These are phyloP conservation scores for Skeletonema tropicum DNA, from an alignment of 108 stramenopile genomes.

Conservation along the genomic window DNA sequence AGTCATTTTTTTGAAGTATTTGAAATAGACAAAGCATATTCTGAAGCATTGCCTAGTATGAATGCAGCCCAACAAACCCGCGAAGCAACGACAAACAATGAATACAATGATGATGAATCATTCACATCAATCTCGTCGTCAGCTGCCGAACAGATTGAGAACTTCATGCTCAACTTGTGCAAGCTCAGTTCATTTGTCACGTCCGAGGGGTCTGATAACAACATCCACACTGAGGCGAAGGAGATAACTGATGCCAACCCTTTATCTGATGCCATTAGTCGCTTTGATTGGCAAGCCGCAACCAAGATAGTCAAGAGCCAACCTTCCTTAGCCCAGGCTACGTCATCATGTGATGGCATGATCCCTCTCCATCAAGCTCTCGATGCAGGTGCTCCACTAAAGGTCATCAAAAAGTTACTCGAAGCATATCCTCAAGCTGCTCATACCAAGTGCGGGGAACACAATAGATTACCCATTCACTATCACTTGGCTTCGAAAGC, in stretches of 20 bases:
- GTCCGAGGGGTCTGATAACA: neutral
- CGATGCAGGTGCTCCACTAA: neutral
- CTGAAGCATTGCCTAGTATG: neutral
- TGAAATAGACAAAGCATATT: no score
- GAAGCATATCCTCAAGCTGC: neutral
- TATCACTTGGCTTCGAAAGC: neutral
- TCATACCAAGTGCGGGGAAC: neutral
- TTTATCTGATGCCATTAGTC: neutral
- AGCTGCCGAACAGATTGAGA: neutral
- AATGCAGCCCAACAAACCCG: neutral
- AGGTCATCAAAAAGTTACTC: neutral
- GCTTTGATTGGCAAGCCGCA: neutral
- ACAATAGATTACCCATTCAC: neutral
- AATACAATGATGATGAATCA: neutral
- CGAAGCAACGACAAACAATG: neutral
- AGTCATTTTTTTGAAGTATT: no score
- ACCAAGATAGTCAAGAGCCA: neutral
- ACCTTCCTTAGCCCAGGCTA: neutral
- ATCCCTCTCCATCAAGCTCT: neutral
- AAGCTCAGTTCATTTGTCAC: neutral
- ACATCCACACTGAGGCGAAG: neutral
- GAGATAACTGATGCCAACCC: neutral
- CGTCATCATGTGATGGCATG: neutral
- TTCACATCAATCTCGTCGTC: neutral
- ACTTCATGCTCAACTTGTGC: neutral